These are phyloP conservation scores for Arxiozyma bovina DNA, from an alignment of 1,139 yeast species.

Conservation along the genomic window DNA sequence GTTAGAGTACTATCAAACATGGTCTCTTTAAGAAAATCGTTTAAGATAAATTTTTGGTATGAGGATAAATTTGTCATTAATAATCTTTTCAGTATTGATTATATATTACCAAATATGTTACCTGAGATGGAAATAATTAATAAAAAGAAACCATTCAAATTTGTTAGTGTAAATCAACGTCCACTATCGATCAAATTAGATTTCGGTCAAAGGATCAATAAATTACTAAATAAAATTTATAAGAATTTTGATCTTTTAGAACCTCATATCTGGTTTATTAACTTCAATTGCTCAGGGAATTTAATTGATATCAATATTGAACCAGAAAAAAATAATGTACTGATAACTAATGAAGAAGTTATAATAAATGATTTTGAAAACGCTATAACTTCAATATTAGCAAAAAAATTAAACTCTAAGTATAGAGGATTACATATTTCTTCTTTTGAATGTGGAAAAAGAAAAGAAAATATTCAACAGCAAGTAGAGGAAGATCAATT, in stretches of 20 bases:
- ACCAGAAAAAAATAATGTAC: slow-evolving; percentile 38
- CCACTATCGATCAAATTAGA: slow-evolving; percentile 25
- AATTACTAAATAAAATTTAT: slow-evolving; percentile 22
- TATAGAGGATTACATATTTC: not conserved
- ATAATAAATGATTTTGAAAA: slow-evolving; percentile 3
- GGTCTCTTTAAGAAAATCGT: slow-evolving; percentile 15
- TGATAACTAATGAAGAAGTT: slow-evolving; percentile 17
- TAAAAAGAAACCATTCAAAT: slow-evolving; percentile 18
- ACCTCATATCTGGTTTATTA: slow-evolving; percentile 32
- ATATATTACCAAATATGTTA: slow-evolving; percentile 30
- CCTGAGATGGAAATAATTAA: slow-evolving; percentile 22
- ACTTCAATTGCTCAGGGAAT: slow-evolving; percentile 11
- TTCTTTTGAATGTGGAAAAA: not conserved
- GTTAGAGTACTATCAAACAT: slow-evolving; percentile 16
- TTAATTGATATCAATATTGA: slow-evolving; percentile 37
- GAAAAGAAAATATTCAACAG: not conserved
- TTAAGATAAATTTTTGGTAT: slow-evolving; percentile 14
- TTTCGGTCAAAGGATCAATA: slow-evolving; percentile 29
- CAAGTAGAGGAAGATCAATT: not conserved
- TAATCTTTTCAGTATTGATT: slow-evolving; percentile 10
- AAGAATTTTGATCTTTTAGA: slow-evolving; percentile 14
- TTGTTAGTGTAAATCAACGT: slow-evolving; percentile 33
- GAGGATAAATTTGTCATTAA: slow-evolving; percentile 11
- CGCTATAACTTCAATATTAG: not conserved
- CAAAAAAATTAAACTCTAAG: not conserved